Evolutionary conservation across 176 grass and related monocot species (phyloP), one percentile per base, ranked within the genome.

Genomic region (Dendrocalamus sinicus): DNA sequence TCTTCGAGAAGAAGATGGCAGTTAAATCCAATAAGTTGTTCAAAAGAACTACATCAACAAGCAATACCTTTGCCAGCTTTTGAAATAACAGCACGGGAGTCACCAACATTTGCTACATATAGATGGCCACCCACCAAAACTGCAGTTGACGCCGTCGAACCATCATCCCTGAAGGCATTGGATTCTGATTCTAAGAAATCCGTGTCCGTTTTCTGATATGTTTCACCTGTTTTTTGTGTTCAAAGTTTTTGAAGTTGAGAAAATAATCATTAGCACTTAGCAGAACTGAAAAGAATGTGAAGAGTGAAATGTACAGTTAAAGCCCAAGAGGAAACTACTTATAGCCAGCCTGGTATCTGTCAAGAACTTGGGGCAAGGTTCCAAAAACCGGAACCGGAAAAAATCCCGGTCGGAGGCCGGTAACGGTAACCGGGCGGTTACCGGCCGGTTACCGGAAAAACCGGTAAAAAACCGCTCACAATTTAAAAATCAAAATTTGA

Each of bases 101-200:
- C 93, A 82, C 92, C 96, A 65, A 98, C 96, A 92, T 94, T 99
- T 90, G 96, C 96, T 80, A 99, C 93, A 89, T 94, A 99, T 69
- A 96, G 69, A 85, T 88, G 88, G 86, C 80, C 88, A 54, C 93
- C 93, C 66, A 98, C 92, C 78, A 99, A 92, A 92, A 99, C 87
- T 72, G 92, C 96, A 86, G 93, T 91, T 40, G 89, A 94, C 85
- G 93, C 92, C 72, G 93, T 99, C 12, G 93, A 99, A 32, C 96
- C 93, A 84, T 99, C 96, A 88, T 99, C 93, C 82, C 96, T 94
- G 23, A 89, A 96, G 55, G 88, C 87, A 67, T 76, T 91, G 30
- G 40, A 67, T 94, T 98, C 90, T 53, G 90, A 76, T 91, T 95
- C 86, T 81, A 98, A 81, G 75, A 98, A 96, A 83, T 98, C 88